These are phyloP conservation scores for Phlebiopsis flavidoalba DNA, from an alignment of 768 basidiomycete species.

Conservation along the genomic window DNA sequence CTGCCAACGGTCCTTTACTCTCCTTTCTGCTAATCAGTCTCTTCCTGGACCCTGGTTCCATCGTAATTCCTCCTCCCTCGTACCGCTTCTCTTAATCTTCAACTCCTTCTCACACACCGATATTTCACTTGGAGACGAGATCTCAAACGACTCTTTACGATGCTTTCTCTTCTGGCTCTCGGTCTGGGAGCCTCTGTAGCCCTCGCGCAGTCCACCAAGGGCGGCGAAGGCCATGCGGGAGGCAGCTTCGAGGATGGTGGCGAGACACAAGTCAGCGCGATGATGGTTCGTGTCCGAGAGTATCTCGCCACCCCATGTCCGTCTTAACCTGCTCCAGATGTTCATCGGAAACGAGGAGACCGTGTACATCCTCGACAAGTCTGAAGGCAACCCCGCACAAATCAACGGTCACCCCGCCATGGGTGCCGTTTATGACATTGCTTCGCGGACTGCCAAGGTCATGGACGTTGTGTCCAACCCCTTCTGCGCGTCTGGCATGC, in stretches of 20 bases:
- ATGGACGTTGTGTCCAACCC: constrained; percentile 74
- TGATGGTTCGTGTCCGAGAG: constrained; percentile 38
- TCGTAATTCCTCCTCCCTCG: constrained; percentile 6
- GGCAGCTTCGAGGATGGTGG: constrained; percentile 30
- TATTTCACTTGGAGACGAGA: constrained; percentile 8
- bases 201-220: constrained; percentile 13
- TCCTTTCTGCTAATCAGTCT: constrained; percentile 4
- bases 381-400: constrained; percentile 65
- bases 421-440: constrained; percentile 70
- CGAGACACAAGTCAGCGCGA: constrained; percentile 41
- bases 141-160: constrained; percentile 6
- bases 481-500: constrained; percentile 82
- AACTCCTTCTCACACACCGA: constrained; percentile 1
- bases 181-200: constrained; percentile 34
- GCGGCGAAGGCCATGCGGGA: constrained; percentile 11
- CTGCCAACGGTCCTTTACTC: constrained; percentile 7
- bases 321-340: constrained; percentile 41
- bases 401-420: constrained; percentile 71
- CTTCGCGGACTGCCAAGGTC: constrained; percentile 46
- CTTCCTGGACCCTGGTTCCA: constrained; percentile 12
- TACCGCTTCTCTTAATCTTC: not conserved
- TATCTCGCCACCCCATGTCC: constrained; percentile 2
- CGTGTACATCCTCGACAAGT: constrained; percentile 92
- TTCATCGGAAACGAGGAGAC: constrained; percentile 76
- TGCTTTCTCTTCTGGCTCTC: constrained; percentile 34